Evolutionary conservation across 2,329 filamentous ascomycete species (phyloP), one percentile per base, ranked within the genome.

Genomic region (Colletotrichum falcatum): DNA sequence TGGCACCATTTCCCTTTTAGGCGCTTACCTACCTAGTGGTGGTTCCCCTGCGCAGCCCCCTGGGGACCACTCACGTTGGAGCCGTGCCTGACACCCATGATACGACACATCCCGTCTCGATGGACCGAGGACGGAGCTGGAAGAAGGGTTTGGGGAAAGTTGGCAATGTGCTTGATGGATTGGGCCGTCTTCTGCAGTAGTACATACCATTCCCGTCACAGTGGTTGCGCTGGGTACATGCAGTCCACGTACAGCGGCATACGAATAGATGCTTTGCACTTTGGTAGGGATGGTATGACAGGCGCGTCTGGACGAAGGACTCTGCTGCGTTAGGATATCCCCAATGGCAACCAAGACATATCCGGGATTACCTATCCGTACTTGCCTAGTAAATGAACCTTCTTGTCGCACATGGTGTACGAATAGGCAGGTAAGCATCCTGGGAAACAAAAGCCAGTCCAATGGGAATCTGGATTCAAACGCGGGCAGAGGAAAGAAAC

Each of bases 1-100:
- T 68, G 64, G 64, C 53, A 65, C 68, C 68, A 63, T 71, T 67
- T 63, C 68, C 68, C 65, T 20, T 71, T 68, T 60, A 35, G 68
- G 64, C 68, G 68, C 65, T 42, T 42, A 37, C 35, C 35, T 37
- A 37, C 2, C 33, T 67, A 53, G 59, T 35, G 53, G 64, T 62
- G 67, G 67, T 49, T 64, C 60, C 35, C 51, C 60, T 61, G 39
- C 61, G 66, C 61, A 69, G 54, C 54, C 46, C 46, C 46, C 58
- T 20, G 30, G 35, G 60, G 48, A 37, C 60, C 49, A 67, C 53
- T 56, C 42, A 44, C 35, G 33, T 62, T 59, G 64, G 56, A 61
- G 42, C 53, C 53, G 58, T 68, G 37, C 68, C 58, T 68, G 64
- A 59, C 64, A 67, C 61, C 49, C 67, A 53, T 61, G 56, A 66